Base-by-base conservation (phyloP, 1,284 basidiomycete species). In the Cryptococcus maquisensis region DNA sequence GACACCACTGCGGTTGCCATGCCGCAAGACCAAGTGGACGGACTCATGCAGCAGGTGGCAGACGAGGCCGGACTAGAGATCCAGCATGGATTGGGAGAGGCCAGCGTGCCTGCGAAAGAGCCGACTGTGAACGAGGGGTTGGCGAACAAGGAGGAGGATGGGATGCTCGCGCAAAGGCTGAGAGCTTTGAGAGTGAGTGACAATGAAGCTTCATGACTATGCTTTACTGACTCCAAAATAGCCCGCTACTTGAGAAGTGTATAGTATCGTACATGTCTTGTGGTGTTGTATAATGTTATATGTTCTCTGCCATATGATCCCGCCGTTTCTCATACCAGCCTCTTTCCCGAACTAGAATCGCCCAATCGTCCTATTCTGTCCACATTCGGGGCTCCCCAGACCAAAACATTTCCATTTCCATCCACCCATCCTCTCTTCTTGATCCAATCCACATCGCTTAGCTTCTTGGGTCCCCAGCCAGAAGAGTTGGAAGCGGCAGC, bases 51-150 rank as follows among this genome's bases (percentile, higher is more conserved):
- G 59, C 91, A 93, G 77, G 93, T 92, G 16, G 96, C 96, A 1
- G 96, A 99, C 72, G 92, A 98, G 77, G 93, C 93, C 35, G 90
- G 98, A 59, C 88, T 99, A 62, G 93, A 99, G 75, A 78, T 98
- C 42, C 86, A 93, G 71, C 94, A 97, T 57, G 90, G 92, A 68
- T 81, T 98, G 40, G 84, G 85, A 35, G 80, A 72, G 54, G 85
- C 58, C 82, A 85, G 71, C 82, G 87, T 69, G 13, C 74, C 74
- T 0, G 60, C 50, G 7, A 65, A 63, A 1, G 62, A 80, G 54
- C 66, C 68, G 50, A 68, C 62, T 15, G 60, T 76, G 32, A 77
- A 82, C 15, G 86, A 89, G 68, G 88, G 50, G 3, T 41, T 24
- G 10, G 60, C 60, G 2, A 54, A 50, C 13, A 63, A 61, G 42